Conservation (phyloP, 1,284 basidiomycete species). For the Phaffia rhodozyma region DNA sequence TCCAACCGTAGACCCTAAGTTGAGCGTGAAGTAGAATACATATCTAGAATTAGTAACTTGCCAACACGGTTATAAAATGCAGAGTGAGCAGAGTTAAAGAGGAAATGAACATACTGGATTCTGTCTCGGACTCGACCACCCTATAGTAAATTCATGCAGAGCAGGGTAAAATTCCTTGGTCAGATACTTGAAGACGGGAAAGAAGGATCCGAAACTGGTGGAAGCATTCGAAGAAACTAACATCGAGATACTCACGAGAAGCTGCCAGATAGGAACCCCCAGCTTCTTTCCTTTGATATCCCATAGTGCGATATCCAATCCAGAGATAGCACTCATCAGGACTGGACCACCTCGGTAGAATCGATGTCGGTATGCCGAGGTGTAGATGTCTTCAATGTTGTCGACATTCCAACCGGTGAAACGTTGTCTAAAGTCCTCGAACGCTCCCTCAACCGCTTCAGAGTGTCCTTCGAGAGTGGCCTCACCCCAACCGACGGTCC, state of each 20-base stretch:
- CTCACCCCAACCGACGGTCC: conserved; percentile 52
- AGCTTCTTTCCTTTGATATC: conserved; percentile 69
- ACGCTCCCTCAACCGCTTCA: conserved; percentile 55
- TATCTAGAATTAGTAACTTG: too few species aligned
- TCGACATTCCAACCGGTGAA: conserved; percentile 14
- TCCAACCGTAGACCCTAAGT: conserved; percentile 37
- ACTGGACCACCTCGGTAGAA: conserved; percentile 24
- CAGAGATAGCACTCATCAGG: conserved; percentile 24
- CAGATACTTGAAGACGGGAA: too few species aligned
- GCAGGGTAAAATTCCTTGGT: neutral
- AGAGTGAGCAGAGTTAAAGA: neutral
- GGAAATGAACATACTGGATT: conserved; percentile 40
- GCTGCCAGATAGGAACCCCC: conserved; percentile 59
- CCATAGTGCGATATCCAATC: conserved; percentile 30
- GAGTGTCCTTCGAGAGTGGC: conserved; percentile 31
- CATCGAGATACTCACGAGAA: conserved; percentile 39
- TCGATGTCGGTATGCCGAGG: conserved; percentile 21
- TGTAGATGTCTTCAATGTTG: conserved; percentile 24
- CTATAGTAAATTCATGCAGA: neutral
- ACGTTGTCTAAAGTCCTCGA: conserved; percentile 25
- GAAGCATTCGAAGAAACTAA: neutral
- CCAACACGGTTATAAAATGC: too few species aligned
- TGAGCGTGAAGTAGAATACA: neutral
- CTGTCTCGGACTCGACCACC: conserved; percentile 37
- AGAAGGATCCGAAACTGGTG: neutral